Conservation (phyloP, 257 asterid species). For the Solanum ahanhuiri region DNA sequence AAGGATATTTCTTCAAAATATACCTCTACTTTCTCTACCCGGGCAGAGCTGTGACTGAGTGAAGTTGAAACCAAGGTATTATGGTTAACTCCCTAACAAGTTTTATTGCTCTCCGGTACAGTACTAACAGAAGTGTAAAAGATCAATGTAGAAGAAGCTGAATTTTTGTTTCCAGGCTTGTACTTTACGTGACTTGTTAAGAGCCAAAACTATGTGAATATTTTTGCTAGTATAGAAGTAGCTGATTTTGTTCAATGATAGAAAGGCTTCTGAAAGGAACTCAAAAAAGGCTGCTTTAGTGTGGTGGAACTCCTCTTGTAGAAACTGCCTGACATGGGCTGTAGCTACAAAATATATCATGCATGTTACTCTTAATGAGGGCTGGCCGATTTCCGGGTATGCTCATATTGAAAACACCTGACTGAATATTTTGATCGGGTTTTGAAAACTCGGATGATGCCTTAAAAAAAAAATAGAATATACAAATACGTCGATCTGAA, state of each 20-base stretch:
- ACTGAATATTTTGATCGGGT: too few species aligned
- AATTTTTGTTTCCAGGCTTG: not conserved
- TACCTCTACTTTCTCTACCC: conserved; percentile 23
- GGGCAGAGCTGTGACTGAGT: conserved; percentile 36
- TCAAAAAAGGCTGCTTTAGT: not conserved
- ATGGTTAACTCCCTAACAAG: not conserved
- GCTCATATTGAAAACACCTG: too few species aligned
- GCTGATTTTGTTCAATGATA: not conserved
- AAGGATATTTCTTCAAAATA: conserved; percentile 47
- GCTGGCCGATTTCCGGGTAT: too few species aligned
- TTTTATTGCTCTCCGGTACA: not conserved
- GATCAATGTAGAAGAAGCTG: not conserved
- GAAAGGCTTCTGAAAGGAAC: not conserved
- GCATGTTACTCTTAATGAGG: too few species aligned
- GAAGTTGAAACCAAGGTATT: not conserved
- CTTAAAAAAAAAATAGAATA: too few species aligned
- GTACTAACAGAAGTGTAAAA: not conserved
- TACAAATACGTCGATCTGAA: too few species aligned
- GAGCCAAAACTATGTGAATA: not conserved
- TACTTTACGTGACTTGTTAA: not conserved
- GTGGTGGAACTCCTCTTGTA: not conserved
- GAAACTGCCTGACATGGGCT: not conserved
- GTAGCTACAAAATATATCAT: not conserved
- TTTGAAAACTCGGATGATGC: too few species aligned
- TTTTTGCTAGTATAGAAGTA: not conserved